Base-by-base conservation (phyloP, 2,329 filamentous ascomycete species). In the Paecilomyces variotii region DNA sequence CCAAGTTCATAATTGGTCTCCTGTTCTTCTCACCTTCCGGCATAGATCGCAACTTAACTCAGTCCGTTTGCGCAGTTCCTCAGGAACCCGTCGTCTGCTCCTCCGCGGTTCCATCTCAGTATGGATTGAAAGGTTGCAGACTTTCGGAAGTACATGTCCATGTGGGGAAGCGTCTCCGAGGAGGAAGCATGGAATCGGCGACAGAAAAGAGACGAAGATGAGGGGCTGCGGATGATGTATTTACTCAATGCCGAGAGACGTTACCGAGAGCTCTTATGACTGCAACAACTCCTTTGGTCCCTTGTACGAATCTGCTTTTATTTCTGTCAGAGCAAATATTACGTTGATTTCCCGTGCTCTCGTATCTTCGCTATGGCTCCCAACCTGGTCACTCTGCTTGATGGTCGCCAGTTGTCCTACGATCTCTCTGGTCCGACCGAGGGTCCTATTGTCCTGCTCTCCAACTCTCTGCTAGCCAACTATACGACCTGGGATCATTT, bases 391-490 rank as follows among this genome's bases (percentile, higher is more conserved):
- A 14, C 35, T n/a, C 12, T 39, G 12, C 35, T 6, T 4, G 35
- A 39, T 3, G 35, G 35, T 25, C 49, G 49, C n/a, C 24, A 25
- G 49, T n/a, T 63, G 55, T 56, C 60, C 45, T 63, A 57, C 53
- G 50, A 57, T 7, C 53, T 61, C n/a, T 61, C 56, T 12, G 58
- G 62, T 10, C 65, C 64, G 3, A 32, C 63, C 11, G 59, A 65
- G 11, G 65, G 64, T 10, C 71, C 72, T 14, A 56, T 75, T 26
- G 64, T 79, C 14, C 59, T 79, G 1, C 65, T 79, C 3, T 70
- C 76, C 45, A 78, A 77, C 59, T 70, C 77, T 0, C 70, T 80
- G 14, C 67, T 69, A 57, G 67, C 75, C 9, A 70, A 74, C 10
- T 66, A 73, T 49, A 57, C 62, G 2, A 63, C 70, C 3, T 80